Evolutionary conservation across 352 stramenopile genomes (phyloP).

Genomic region (Pythium myriotylum): DNA sequence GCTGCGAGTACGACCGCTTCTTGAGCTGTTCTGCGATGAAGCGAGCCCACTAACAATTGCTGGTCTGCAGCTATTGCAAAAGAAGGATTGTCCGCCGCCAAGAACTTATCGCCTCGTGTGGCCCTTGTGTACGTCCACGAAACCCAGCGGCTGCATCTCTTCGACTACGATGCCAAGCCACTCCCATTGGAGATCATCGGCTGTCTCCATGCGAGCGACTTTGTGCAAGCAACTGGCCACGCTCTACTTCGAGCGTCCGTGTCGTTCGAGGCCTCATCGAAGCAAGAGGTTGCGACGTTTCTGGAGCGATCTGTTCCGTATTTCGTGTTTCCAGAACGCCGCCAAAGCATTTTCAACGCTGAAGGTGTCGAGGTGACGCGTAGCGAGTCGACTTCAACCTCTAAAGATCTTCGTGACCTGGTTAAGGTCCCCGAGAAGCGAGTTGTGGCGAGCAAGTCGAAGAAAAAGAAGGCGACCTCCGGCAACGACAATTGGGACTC

Average conservation of each 20-base stretch:
- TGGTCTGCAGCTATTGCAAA: not conserved
- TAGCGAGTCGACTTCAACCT: constrained; percentile 8
- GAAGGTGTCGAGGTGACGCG: constrained; percentile 30
- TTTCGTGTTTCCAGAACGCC: constrained; percentile 37
- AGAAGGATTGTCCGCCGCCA: not conserved
- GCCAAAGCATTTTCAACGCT: constrained; percentile 34
- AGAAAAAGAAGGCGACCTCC: constrained; percentile 21
- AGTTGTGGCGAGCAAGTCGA: constrained; percentile 30
- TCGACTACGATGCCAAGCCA: constrained; percentile 1
- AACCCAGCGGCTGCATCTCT: constrained; percentile 20
- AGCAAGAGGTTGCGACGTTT: constrained; percentile 12
- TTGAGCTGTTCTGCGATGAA: too few species aligned
- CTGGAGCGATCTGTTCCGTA: too few species aligned
- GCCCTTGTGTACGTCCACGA: constrained; percentile 31
- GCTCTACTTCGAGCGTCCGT: constrained; percentile 46
- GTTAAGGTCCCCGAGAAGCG: constrained; percentile 32
- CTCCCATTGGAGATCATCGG: constrained; percentile 37
- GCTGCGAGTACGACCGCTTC: constrained; percentile 6
- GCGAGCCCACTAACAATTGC: too few species aligned
- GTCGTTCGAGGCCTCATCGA: constrained; percentile 32
- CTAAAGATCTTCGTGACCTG: constrained; percentile 12
- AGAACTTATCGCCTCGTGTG: constrained; percentile 5
- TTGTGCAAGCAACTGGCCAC: constrained; percentile 35
- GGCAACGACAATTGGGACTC: constrained; percentile 15
- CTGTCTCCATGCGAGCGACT: constrained; percentile 54